A percentile compares a stretch with the other conserved stretches of the same genome.
Conservation (phyloP, 78 protist genomes). For the Tieghemostelium lacteum region DNA sequence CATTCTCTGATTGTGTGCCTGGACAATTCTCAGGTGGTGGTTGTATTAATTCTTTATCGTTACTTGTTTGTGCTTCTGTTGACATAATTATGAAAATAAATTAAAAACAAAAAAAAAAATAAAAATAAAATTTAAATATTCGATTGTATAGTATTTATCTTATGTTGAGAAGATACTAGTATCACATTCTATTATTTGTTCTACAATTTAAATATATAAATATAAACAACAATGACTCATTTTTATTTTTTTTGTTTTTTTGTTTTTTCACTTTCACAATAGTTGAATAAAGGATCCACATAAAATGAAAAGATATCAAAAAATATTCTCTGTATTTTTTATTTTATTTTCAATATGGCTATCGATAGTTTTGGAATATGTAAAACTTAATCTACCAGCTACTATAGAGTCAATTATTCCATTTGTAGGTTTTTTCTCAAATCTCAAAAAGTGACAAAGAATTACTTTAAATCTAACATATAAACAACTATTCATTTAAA, state of each 20-base stretch:
- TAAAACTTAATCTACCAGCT: conserved; percentile 22
- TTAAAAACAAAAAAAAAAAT: conserved; percentile 2
- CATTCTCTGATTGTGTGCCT: conserved; percentile 85
- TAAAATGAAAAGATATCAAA: conserved; percentile 73
- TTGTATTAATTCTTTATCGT: neutral
- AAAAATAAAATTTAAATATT: neutral
- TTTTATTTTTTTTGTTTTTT: too few species aligned
- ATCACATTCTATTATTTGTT: neutral
- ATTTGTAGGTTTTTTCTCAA: conserved; percentile 26
- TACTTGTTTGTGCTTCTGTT: neutral
- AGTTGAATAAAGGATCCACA: neutral
- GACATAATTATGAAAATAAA: neutral
- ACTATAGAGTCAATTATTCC: conserved; percentile 40
- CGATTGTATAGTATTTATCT: neutral
- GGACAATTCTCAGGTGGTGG: conserved; percentile 90
- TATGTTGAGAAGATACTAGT: too few species aligned
- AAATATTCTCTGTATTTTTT: conserved; percentile 11
- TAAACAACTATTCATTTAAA: neutral
- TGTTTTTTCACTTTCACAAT: too few species aligned
- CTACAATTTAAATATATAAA: neutral
- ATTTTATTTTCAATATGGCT: conserved; percentile 19
- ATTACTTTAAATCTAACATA: neutral
- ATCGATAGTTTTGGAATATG: neutral
- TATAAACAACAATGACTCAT: neutral
- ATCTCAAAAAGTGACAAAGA: neutral